A percentile compares a stretch with the other conserved stretches of the same genome.
Evolutionary conservation across 768 basidiomycete genomes (phyloP).

Genomic region (Auriscalpium microsporum): DNA sequence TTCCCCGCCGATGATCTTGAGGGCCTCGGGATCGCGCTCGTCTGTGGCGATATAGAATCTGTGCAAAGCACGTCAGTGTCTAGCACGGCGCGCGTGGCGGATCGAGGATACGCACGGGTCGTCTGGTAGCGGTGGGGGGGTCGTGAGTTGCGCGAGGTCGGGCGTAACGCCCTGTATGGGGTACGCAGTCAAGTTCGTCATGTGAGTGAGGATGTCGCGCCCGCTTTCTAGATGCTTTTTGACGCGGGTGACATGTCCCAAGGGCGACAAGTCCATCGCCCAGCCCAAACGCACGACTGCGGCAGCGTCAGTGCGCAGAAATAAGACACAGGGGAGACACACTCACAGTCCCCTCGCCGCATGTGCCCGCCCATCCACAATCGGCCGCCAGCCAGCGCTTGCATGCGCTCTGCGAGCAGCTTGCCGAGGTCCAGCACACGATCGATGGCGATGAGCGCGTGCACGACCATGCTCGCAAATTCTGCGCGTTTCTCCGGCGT

Average conservation of each 20-base stretch:
- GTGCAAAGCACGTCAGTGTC: constrained; percentile 6
- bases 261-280: constrained; percentile 28
- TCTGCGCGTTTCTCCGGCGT: neutral
- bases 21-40: constrained; percentile 29
- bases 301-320: neutral
- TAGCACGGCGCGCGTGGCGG: constrained; percentile 7
- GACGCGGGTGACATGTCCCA: constrained; percentile 30
- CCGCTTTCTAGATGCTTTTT: constrained; percentile 20
- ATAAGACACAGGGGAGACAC: neutral
- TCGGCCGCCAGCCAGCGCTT: constrained; percentile 21
- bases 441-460: neutral
- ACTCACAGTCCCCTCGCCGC: constrained; percentile 36
- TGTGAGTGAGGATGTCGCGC: constrained; percentile 18
- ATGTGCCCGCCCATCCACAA: constrained; percentile 37
- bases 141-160: constrained; percentile 1
- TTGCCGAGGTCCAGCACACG: constrained; percentile 24
- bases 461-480: constrained; percentile 7
- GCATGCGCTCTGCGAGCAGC: constrained; percentile 26
- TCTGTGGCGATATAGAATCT: constrained; percentile 34
- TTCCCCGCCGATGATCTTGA: constrained; percentile 24
- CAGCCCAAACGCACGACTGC: constrained; percentile 27
- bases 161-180: constrained; percentile 3
- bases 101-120: neutral
- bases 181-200: constrained; percentile 3
- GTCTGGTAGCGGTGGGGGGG: neutral